A percentile compares a stretch with the other conserved stretches of the same genome.
These are phyloP conservation scores for Cladosporium sp. DNA, from an alignment of 2,329 filamentous ascomycete genomes.

Conservation along the genomic window DNA sequence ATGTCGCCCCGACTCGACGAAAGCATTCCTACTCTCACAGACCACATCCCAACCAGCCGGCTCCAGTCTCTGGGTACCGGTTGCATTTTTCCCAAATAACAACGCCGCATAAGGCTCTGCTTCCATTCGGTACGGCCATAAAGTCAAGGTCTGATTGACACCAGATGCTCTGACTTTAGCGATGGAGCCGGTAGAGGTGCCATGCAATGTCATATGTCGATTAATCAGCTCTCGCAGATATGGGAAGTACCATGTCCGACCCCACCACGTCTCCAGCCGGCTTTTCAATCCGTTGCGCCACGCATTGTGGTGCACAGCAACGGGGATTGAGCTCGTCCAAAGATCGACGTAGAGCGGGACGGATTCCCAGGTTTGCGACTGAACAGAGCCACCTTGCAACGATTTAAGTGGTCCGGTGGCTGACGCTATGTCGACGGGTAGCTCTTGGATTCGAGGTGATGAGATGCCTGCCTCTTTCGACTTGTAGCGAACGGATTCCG, in stretches of 20 bases:
- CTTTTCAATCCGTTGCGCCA: constrained; percentile 10
- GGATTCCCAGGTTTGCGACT: neutral
- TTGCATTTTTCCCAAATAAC: neutral
- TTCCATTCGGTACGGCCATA: neutral
- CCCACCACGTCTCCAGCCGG: constrained; percentile 19
- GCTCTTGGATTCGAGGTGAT: neutral
- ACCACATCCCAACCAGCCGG: neutral
- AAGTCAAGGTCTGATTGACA: neutral
- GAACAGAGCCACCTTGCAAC: neutral
- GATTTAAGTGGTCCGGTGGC: neutral
- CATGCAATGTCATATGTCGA: neutral
- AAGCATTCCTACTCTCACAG: neutral
- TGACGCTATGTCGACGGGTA: neutral
- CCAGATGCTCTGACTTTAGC: neutral
- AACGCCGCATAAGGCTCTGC: neutral
- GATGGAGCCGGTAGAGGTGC: neutral
- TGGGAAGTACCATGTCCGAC: constrained; percentile 11
- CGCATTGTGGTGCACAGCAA: constrained; percentile 20
- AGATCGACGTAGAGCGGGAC: constrained; percentile 17
- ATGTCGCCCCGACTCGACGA: neutral
- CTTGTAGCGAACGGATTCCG: neutral
- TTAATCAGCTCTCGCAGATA: neutral
- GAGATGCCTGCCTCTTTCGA: neutral
- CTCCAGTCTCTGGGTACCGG: neutral
- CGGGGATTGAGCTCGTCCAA: constrained; percentile 20